phyloP scores from a whole-genome alignment of 345 rosid genomes.

The Eucalyptus marginata region DNA sequence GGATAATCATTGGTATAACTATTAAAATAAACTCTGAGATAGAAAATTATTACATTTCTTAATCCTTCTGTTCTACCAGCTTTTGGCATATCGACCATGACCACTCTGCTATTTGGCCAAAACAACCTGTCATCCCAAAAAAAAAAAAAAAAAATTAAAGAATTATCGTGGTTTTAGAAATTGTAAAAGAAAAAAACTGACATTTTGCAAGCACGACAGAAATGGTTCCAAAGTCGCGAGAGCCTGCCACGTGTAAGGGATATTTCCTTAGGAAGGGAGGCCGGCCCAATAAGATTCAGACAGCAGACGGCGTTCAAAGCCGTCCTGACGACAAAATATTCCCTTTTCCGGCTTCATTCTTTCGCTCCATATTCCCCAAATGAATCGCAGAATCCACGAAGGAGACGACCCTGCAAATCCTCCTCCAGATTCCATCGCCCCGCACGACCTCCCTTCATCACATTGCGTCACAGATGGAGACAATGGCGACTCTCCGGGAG shows the following conservation, averaged over 20 bases:
- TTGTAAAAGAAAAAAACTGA: neutral
- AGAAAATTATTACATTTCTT: no score
- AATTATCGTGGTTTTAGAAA: neutral
- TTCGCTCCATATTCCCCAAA: neutral
- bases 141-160: no score
- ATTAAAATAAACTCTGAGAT: no score
- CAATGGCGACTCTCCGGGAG: slow-evolving; percentile 53
- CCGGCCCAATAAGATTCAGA: neutral
- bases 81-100: neutral
- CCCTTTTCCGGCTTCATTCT: neutral
- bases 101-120: neutral
- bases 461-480: neutral
- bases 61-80: neutral
- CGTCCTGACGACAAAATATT: neutral
- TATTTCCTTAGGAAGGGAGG: neutral
- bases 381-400: neutral
- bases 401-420: neutral
- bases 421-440: neutral
- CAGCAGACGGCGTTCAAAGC: neutral
- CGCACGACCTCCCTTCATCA: neutral
- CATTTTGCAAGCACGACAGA: no score
- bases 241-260: neutral
- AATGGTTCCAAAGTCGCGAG: neutral
- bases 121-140: neutral
- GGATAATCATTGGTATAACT: no score